phyloP scores from a whole-genome alignment of 2,329 filamentous ascomycete genomes.

The Aureobasidium sp. region DNA sequence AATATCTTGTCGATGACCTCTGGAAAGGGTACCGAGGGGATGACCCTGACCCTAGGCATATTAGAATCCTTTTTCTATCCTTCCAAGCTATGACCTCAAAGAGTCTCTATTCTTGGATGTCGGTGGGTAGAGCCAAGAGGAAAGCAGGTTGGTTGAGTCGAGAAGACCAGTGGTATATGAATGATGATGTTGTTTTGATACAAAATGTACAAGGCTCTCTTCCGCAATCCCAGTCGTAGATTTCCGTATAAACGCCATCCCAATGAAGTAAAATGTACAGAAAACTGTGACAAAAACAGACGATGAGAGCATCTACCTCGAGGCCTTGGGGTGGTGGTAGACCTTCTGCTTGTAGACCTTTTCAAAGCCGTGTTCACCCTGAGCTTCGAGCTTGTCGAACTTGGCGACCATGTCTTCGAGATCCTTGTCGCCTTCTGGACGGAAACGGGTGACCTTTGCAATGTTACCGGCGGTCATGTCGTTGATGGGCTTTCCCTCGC shows the following conservation, averaged over 20 bases:
- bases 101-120: no score
- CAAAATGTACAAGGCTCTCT: background rate
- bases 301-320: background rate
- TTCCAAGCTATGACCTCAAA: no score
- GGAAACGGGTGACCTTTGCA: slow-evolving; percentile 70
- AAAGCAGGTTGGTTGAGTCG: no score
- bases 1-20: no score
- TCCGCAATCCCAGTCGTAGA: background rate
- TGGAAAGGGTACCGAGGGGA: no score
- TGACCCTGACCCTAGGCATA: no score
- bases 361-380: slow-evolving; percentile 27
- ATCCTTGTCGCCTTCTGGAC: slow-evolving; percentile 54
- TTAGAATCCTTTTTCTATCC: no score
- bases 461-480: slow-evolving; percentile 71
- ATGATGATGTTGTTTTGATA: background rate
- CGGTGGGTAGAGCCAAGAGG: no score
- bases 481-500: slow-evolving; percentile 48
- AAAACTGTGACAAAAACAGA: background rate
- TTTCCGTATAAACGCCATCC: background rate
- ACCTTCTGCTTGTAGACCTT: slow-evolving; percentile 24
- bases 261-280: background rate
- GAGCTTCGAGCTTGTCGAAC: slow-evolving; percentile 28
- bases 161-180: background rate
- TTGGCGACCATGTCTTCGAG: slow-evolving; percentile 53
- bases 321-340: slow-evolving; percentile 1